A percentile compares a stretch with the other conserved stretches of the same genome.
phyloP scores from a whole-genome alignment of 768 basidiomycete genomes.

The Suillus fuscotomentosus region DNA sequence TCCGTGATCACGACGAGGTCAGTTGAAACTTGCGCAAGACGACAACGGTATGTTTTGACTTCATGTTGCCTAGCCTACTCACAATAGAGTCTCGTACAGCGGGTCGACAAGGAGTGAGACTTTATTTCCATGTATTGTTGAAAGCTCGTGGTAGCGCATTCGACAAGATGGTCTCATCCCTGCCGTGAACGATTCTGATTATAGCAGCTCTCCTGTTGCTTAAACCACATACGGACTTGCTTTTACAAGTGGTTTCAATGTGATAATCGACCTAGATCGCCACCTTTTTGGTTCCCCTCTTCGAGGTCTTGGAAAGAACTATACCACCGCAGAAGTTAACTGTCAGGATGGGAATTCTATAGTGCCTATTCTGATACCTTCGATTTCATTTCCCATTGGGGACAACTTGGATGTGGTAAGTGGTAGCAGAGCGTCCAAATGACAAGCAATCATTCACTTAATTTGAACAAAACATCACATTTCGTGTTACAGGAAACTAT shows the following conservation, averaged over 20 bases:
- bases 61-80: background rate
- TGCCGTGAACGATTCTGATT: slow-evolving; percentile 2
- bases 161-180: slow-evolving; percentile 6
- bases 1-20: background rate
- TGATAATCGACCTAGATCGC: background rate
- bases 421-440: background rate
- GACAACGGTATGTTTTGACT: background rate
- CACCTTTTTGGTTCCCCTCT: background rate
- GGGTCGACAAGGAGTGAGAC: slow-evolving; percentile 5
- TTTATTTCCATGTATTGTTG: background rate
- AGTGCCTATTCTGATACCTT: background rate
- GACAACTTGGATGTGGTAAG: slow-evolving; percentile 1
- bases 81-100: slow-evolving; percentile 10
- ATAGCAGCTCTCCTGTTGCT: background rate
- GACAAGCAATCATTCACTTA: background rate
- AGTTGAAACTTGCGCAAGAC: background rate
- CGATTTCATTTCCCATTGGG: background rate
- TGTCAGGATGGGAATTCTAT: background rate
- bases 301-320: slow-evolving; percentile 1
- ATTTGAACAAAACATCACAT: background rate
- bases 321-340: slow-evolving; percentile 1
- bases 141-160: background rate
- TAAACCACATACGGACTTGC: background rate
- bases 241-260: slow-evolving; percentile 5
- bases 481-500: slow-evolving; percentile 2